phyloP scores from a whole-genome alignment of 352 stramenopile genomes.

The Phytophthora ohioensis region DNA sequence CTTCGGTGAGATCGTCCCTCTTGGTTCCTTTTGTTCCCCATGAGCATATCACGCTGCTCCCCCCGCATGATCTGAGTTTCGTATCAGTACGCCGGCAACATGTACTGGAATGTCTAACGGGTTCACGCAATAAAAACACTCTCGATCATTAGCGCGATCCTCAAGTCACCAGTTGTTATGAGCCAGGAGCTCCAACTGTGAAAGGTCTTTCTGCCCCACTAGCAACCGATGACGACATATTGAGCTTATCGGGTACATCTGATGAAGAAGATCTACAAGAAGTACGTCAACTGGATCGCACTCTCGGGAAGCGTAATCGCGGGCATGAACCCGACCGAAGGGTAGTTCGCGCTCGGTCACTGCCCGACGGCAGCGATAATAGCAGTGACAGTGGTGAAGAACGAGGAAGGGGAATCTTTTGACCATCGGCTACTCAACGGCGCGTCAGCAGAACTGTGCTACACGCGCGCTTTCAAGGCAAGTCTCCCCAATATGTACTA shows the following conservation, averaged over 20 bases:
- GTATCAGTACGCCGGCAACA: conserved; percentile 6
- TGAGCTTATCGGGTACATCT: background rate
- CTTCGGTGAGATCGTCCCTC: no score
- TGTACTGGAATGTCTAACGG: conserved; percentile 3
- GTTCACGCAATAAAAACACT: conserved; percentile 4
- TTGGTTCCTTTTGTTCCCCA: no score
- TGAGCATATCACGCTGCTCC: no score
- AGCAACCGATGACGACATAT: background rate
- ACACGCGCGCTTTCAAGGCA: background rate
- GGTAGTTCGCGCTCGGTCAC: no score
- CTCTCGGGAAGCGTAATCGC: background rate
- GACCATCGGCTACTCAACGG: background rate
- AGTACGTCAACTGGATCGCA: background rate
- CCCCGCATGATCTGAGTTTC: background rate
- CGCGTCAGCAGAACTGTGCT: background rate
- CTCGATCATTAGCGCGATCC: conserved; percentile 8
- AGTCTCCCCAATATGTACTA: background rate
- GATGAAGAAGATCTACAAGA: background rate
- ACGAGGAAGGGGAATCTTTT: background rate
- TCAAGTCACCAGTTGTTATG: background rate
- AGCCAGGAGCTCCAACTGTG: background rate
- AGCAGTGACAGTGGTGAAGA: background rate
- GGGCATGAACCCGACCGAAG: no score
- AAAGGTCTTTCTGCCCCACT: background rate
- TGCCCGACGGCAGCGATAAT: background rate